These are phyloP conservation scores for Chlorociboria aeruginascens DNA, from an alignment of 495 filamentous ascomycete genomes.

Conservation along the genomic window DNA sequence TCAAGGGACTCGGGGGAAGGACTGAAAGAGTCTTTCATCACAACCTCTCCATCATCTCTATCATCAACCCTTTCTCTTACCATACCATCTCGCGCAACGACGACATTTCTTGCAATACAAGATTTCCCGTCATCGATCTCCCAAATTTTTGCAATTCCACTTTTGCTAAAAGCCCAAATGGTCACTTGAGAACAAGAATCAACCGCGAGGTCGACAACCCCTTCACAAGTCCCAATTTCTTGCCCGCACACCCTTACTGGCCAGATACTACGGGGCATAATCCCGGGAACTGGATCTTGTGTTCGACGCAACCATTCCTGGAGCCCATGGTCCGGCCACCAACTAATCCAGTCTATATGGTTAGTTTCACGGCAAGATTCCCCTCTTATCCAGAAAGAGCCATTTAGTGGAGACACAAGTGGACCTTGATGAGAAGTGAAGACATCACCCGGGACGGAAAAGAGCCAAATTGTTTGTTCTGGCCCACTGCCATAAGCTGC, in stretches of 20 bases:
- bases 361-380: not conserved
- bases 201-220: conserved; percentile 27
- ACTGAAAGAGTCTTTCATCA: conserved; percentile 4
- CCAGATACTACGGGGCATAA: conserved; percentile 13
- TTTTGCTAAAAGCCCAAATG: conserved; percentile 29
- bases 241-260: conserved; percentile 28
- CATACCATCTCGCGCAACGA: conserved; percentile 17
- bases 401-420: not conserved
- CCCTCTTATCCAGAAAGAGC: not conserved
- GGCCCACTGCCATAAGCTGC: conserved; percentile 37
- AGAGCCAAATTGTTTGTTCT: conserved; percentile 39
- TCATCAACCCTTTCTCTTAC: conserved; percentile 10
- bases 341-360: conserved; percentile 12
- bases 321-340: conserved; percentile 12
- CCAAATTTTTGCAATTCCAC: conserved; percentile 23
- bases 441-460: conserved; percentile 50
- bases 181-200: conserved; percentile 24
- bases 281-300: conserved; percentile 9
- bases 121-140: conserved; percentile 18
- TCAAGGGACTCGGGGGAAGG: not conserved
- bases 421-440: conserved; percentile 26
- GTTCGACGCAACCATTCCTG: conserved; percentile 9
- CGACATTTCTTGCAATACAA: not conserved
- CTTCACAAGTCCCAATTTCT: conserved; percentile 22
- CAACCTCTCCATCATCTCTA: conserved; percentile 9